A percentile compares a stretch with the other conserved stretches of the same genome.
phyloP scores from a whole-genome alignment of 495 filamentous ascomycete genomes.

The Aspergillus diversus region DNA sequence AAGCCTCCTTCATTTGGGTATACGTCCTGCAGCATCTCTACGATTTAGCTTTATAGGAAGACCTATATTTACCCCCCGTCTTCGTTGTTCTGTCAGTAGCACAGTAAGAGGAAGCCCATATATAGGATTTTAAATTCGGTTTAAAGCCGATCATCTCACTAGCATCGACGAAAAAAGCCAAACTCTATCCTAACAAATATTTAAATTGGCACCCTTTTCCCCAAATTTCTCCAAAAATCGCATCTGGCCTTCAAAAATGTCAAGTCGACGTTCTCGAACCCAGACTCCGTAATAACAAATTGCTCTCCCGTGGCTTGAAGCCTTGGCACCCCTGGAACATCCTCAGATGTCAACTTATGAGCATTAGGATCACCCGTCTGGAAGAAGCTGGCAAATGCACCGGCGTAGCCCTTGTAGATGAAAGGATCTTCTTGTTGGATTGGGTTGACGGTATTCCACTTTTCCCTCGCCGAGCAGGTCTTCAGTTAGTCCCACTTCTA shows the following conservation, averaged over 20 bases:
- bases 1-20: not conserved
- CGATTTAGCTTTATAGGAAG: too few species aligned
- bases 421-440: conserved; percentile 56
- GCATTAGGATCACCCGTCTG: conserved; percentile 61
- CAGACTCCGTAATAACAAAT: conserved; percentile 51
- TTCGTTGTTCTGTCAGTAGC: too few species aligned
- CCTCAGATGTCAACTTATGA: conserved; percentile 55
- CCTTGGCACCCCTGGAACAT: conserved; percentile 49
- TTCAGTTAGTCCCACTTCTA: not conserved
- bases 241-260: conserved; percentile 50
- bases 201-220: conserved; percentile 42
- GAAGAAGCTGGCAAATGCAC: conserved; percentile 63
- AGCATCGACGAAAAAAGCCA: not conserved
- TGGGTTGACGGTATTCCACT: conserved; percentile 62
- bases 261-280: conserved; percentile 45
- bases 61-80: too few species aligned
- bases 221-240: conserved; percentile 57
- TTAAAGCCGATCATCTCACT: not conserved
- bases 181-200: not conserved
- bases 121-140: too few species aligned
- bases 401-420: conserved; percentile 60
- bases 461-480: not conserved
- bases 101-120: too few species aligned
- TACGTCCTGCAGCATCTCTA: not conserved
- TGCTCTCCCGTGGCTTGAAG: conserved; percentile 42